phyloP scores from a whole-genome alignment of 371 early-diverging fungal species.

The Syncephalastrum racemosum region DNA sequence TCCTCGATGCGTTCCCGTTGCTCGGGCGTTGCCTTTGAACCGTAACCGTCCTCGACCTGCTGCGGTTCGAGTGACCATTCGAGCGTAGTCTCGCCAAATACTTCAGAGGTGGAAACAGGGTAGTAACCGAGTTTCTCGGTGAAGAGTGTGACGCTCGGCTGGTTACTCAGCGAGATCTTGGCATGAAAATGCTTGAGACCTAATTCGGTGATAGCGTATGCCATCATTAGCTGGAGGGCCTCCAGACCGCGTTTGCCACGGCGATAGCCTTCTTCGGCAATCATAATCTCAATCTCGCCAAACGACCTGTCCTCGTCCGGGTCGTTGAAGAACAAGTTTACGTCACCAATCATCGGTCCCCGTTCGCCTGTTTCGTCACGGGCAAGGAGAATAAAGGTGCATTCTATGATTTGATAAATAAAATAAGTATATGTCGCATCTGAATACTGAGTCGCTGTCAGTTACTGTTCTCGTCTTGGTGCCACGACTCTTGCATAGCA shows the following conservation, averaged over 20 bases:
- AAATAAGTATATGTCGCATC: background rate
- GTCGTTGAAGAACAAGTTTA: slow-evolving; percentile 90
- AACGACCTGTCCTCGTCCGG: slow-evolving; percentile 62
- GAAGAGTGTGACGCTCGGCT: slow-evolving; percentile 72
- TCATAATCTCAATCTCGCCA: slow-evolving; percentile 94
- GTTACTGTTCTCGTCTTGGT: slow-evolving; percentile 77
- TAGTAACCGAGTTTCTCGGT: slow-evolving; percentile 65
- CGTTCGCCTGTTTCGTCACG: slow-evolving; percentile 10
- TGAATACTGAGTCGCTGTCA: background rate
- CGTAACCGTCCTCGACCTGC: slow-evolving; percentile 28
- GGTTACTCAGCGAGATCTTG: slow-evolving; percentile 78
- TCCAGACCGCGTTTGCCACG: slow-evolving; percentile 72
- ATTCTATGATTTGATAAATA: slow-evolving; percentile 40
- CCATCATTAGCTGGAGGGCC: slow-evolving; percentile 80
- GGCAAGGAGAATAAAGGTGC: slow-evolving; percentile 70
- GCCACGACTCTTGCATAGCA: slow-evolving; percentile 92
- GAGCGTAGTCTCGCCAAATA: slow-evolving; percentile 81
- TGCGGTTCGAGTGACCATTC: slow-evolving; percentile 39
- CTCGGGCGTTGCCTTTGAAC: slow-evolving; percentile 28
- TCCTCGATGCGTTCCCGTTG: slow-evolving; percentile 10
- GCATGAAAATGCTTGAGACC: slow-evolving; percentile 68
- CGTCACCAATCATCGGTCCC: slow-evolving; percentile 89
- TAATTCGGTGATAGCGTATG: slow-evolving; percentile 63
- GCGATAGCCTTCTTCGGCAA: slow-evolving; percentile 74
- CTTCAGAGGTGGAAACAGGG: slow-evolving; percentile 61